A percentile compares a stretch with the other conserved stretches of the same genome.
phyloP scores from a whole-genome alignment of 305 asterid genomes.

The Rubia balearica region DNA sequence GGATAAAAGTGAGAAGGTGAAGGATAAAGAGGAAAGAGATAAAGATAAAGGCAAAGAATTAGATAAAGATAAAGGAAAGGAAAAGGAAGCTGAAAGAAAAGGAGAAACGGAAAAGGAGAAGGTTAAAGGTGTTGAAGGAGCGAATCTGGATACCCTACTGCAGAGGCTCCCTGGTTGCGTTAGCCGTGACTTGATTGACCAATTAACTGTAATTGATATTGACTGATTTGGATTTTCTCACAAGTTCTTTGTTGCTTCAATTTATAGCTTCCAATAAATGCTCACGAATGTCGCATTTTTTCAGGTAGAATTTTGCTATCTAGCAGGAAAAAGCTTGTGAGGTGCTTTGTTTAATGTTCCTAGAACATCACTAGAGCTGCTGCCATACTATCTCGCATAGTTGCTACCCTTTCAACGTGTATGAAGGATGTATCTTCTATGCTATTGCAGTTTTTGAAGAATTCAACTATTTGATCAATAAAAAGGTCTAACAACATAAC shows the following conservation, averaged over 20 bases:
- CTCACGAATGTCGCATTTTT: constrained; percentile 12
- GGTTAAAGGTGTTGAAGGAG: constrained; percentile 85
- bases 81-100: constrained; percentile 73
- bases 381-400: constrained; percentile 99
- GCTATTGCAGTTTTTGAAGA: constrained; percentile 90
- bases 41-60: constrained; percentile 56
- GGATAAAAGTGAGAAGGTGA: constrained; percentile 52
- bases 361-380: constrained; percentile 88
- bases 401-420: constrained; percentile 90
- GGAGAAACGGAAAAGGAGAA: constrained; percentile 89
- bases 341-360: constrained; percentile 97
- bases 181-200: constrained; percentile 98
- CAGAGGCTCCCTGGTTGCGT: constrained; percentile 97
- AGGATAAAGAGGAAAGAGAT: constrained; percentile 77
- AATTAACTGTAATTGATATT: constrained; percentile 66
- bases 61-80: constrained; percentile 74
- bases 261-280: constrained; percentile 6
- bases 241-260: constrained; percentile 5
- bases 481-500: constrained; percentile 50
- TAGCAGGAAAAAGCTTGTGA: constrained; percentile 88
- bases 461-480: constrained; percentile 79
- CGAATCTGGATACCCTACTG: constrained; percentile 79
- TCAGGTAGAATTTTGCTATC: constrained; percentile 98
- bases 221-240: constrained; percentile 23
- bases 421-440: constrained; percentile 89